Conservation (phyloP, 768 basidiomycete genomes). For the Trametes villosa region DNA sequence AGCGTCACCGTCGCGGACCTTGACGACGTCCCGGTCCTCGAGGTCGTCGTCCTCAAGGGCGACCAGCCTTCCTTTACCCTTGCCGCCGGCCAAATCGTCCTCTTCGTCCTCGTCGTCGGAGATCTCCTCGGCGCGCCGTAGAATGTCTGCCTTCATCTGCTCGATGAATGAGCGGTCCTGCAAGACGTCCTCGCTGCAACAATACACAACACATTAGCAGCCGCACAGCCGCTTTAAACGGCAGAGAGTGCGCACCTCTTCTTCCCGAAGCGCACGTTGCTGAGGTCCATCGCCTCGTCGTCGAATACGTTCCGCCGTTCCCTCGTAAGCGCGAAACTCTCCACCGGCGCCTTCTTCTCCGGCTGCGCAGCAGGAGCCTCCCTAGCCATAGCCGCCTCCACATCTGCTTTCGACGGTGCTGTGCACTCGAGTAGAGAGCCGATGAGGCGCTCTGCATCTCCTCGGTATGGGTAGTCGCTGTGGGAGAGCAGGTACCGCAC, state of each 20-base stretch:
- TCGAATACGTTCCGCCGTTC: slow-evolving; percentile 79
- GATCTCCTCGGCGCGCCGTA: slow-evolving; percentile 73
- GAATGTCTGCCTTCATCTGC: slow-evolving; percentile 82
- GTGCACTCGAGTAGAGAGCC: slow-evolving; percentile 78
- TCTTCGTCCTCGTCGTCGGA: slow-evolving; percentile 63
- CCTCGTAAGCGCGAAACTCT: slow-evolving; percentile 35
- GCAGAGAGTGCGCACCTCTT: slow-evolving; percentile 48
- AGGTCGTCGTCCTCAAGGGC: slow-evolving; percentile 64
- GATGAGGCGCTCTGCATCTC: slow-evolving; percentile 64
- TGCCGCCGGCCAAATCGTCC: slow-evolving; percentile 31
- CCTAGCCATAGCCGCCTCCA: slow-evolving; percentile 29
- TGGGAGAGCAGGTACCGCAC: slow-evolving; percentile 60
- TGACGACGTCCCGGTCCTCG: slow-evolving; percentile 47
- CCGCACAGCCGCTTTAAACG: slow-evolving; percentile 11
- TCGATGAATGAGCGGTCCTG: slow-evolving; percentile 66
- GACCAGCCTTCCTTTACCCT: slow-evolving; percentile 32
- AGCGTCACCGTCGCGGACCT: slow-evolving; percentile 68
- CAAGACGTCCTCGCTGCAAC: slow-evolving; percentile 51
- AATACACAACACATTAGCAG: neutral
- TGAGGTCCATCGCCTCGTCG: slow-evolving; percentile 67
- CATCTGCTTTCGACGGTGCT: slow-evolving; percentile 47
- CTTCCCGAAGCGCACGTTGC: slow-evolving; percentile 65
- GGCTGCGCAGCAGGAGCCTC: slow-evolving; percentile 19
- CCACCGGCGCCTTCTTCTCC: neutral
- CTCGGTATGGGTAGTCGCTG: slow-evolving; percentile 50